phyloP scores from a whole-genome alignment of 192 early-diverging fungal genomes.

The Neocallimastix lanati region DNA sequence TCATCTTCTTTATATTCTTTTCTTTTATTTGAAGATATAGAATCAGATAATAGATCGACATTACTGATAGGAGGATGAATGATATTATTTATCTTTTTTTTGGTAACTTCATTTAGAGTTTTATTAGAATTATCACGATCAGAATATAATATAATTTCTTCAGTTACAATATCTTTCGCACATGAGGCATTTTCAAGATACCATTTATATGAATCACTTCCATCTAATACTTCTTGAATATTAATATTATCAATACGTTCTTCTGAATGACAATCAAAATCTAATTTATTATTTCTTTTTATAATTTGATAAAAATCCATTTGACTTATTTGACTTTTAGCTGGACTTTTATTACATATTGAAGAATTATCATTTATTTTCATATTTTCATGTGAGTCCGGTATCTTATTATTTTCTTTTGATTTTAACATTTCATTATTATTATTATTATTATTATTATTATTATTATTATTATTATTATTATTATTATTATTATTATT shows the following conservation, averaged over 20 bases:
- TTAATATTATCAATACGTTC: background rate
- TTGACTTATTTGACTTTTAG: background rate
- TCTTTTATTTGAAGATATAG: background rate
- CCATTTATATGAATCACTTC: background rate
- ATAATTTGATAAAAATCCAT: background rate
- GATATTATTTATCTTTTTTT: background rate
- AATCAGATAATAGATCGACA: background rate
- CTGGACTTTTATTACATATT: background rate
- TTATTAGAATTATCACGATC: background rate
- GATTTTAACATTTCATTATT: background rate
- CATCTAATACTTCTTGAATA: background rate
- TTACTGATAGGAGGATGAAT: background rate
- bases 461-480: no score
- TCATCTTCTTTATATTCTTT: background rate
- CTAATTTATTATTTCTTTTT: background rate
- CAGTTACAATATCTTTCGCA: background rate
- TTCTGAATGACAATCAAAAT: background rate
- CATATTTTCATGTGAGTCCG: background rate
- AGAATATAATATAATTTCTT: background rate
- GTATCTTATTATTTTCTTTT: background rate
- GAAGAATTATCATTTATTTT: background rate
- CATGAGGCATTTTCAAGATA: background rate
- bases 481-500: no score
- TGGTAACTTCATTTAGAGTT: background rate
- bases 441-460: no score